Base-by-base conservation (phyloP, 176 grass and related monocot species). In the Rhynchospora breviuscula region DNA sequence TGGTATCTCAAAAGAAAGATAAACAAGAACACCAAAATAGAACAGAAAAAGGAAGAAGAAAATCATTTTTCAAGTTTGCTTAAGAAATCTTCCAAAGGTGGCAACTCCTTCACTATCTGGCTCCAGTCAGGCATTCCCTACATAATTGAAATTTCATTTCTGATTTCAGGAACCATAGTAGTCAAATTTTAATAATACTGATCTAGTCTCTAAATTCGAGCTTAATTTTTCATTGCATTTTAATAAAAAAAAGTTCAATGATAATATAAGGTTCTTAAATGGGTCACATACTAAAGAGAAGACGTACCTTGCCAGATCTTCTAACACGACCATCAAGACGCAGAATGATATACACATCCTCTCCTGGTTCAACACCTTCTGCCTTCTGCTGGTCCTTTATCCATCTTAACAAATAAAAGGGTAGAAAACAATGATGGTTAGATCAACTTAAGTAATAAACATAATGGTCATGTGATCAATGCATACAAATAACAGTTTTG, bases 61-160 rank as follows among this genome's bases (percentile, higher is more conserved):
- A 68, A 49, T 93, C 67, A 98, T 81, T 89, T 86, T 90, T 98
- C 96, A 80, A 98, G 82, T 90, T 95, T 98, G 88, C 93, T 98
- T 67, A 95, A 81, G 2, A 98, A 78, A 90, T 87, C 82, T 88
- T 98, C 93, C 83, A 95, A 79, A 60, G 80, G 93, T 45, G 91
- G 96, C 18, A 93, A 76, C 85, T 98, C 95, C 77, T 93, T 86
- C 23, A 93, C 76, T 78, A 98, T 89, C 70, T 89, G 84, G 31
- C 86, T 91, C 96, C 93, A 98, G 77, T 98, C 94, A 46, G 91
- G 93, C 91, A 95, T 95, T 52, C 93, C 93, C 96, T 98, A 82
- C 51, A 67, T 65, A 64, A 72, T 77, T 65, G 46, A 69, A 85
- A 76, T 59, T 18, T 69, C 12, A 33, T 82, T 10, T 65, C 59